Percentiles rank a stretch among this genome's conserved stretches.
phyloP scores from a whole-genome alignment of 2,329 filamentous ascomycete genomes.

The Sordariomycetes sp. region DNA sequence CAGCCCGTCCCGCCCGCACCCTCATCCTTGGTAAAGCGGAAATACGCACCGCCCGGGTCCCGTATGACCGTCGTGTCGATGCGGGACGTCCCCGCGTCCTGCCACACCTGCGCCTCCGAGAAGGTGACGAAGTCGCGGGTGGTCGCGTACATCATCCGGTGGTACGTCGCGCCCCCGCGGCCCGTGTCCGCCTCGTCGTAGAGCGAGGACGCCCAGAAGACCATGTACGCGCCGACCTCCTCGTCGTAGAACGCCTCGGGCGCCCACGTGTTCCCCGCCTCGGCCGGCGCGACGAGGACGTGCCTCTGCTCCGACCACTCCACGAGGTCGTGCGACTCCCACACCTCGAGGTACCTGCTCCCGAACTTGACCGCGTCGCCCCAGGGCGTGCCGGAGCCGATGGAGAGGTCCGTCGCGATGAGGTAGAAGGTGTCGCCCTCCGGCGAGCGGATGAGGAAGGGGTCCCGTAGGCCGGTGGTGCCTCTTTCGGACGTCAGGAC shows the following conservation, averaged over 20 bases:
- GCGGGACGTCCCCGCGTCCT: conserved; percentile 36
- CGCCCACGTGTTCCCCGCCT: conserved; percentile 43
- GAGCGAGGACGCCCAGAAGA: conserved; percentile 34
- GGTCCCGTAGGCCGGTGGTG: conserved; percentile 38
- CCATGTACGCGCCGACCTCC: conserved; percentile 26
- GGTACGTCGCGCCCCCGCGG: conserved; percentile 31
- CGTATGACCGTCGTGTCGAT: conserved; percentile 42
- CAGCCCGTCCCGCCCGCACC: conserved; percentile 36
- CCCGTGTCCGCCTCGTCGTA: conserved; percentile 27
- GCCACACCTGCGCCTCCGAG: conserved; percentile 34
- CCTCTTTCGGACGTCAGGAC: conserved; percentile 32
- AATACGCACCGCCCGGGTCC: conserved; percentile 23
- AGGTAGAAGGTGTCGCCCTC: conserved; percentile 41
- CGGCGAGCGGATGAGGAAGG: conserved; percentile 38
- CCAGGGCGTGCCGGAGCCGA: conserved; percentile 43
- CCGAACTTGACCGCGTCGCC: conserved; percentile 29
- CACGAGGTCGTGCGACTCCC: conserved; percentile 38
- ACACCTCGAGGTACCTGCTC: conserved; percentile 39
- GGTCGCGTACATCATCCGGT: conserved; percentile 41
- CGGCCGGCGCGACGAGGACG: conserved; percentile 33
- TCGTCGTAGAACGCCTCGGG: conserved; percentile 39
- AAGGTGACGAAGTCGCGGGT: conserved; percentile 40
- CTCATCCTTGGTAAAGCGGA: conserved; percentile 46
- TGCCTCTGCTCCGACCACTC: conserved; percentile 41
- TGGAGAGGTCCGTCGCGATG: conserved; percentile 41